phyloP scores from a whole-genome alignment of 225 moss, liverwort and hornwort species.

The Climacium dendroides region DNA sequence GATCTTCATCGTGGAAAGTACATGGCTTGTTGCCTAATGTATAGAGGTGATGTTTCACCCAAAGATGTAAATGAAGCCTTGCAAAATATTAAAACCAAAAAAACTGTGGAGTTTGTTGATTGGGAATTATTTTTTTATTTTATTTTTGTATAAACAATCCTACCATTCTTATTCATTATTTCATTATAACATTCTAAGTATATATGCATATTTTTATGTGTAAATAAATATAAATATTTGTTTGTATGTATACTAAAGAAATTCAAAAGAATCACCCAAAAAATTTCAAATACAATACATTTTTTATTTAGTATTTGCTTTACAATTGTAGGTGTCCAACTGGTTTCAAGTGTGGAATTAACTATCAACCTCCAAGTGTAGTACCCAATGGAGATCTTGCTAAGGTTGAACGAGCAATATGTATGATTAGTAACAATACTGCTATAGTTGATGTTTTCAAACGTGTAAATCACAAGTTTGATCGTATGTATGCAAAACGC shows the following conservation, averaged over 20 bases:
- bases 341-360: conserved; percentile 21
- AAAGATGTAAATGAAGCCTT: conserved; percentile 5
- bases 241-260: neutral
- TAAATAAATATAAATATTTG: no score
- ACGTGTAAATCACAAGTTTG: conserved; percentile 3
- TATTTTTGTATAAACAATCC: neutral
- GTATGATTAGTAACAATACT: conserved; percentile 20
- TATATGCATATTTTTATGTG: neutral
- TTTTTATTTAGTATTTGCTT: neutral
- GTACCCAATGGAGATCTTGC: neutral
- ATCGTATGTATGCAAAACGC: conserved; percentile 6
- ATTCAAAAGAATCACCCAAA: neutral
- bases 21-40: conserved; percentile 27
- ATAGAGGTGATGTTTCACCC: conserved; percentile 19
- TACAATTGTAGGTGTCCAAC: neutral
- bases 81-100: neutral
- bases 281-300: neutral
- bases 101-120: neutral
- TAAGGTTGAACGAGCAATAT: neutral
- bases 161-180: neutral
- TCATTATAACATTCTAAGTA: neutral
- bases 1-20: conserved; percentile 6
- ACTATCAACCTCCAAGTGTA: neutral
- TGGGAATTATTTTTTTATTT: neutral
- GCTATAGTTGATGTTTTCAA: neutral